Conservation (phyloP, 108 stramenopile species). For the Discostella stelligeroides region DNA sequence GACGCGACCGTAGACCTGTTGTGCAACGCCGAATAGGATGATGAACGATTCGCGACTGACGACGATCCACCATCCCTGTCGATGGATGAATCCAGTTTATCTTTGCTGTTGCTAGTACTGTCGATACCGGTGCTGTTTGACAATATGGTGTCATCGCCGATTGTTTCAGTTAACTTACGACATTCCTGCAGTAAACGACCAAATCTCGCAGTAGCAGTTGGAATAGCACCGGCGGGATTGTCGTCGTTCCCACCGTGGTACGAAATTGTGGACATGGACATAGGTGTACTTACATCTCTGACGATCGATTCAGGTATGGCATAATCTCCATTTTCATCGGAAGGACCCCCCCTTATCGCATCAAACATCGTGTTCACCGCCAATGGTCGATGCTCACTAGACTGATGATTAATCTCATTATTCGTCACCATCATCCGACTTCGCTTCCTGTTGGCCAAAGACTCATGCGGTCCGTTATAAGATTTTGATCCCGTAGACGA, state of each 20-base stretch:
- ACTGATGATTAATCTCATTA: no score
- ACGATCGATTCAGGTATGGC: background rate
- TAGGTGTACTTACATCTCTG: background rate
- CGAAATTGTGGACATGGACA: slow-evolving; percentile 15
- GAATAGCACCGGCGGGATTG: slow-evolving; percentile 7
- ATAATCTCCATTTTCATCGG: background rate
- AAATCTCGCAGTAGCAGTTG: slow-evolving; percentile 29
- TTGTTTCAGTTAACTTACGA: slow-evolving; percentile 37
- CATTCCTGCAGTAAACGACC: slow-evolving; percentile 46
- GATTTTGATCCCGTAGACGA: no score
- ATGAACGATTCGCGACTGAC: no score
- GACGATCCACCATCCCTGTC: no score
- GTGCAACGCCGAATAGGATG: no score
- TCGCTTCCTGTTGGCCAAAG: no score
- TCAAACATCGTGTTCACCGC: background rate
- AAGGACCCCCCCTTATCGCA: background rate
- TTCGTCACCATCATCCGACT: no score
- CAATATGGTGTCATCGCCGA: background rate
- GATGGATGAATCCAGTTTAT: no score
- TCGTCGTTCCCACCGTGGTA: slow-evolving; percentile 4
- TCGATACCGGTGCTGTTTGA: background rate
- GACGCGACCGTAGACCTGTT: no score
- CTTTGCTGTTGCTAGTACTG: background rate
- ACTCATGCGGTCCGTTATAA: no score
- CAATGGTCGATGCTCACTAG: background rate